Evolutionary conservation across 2,329 filamentous ascomycete genomes (phyloP), one percentile per base, ranked within the genome.

Genomic region (Trichoderma breve): DNA sequence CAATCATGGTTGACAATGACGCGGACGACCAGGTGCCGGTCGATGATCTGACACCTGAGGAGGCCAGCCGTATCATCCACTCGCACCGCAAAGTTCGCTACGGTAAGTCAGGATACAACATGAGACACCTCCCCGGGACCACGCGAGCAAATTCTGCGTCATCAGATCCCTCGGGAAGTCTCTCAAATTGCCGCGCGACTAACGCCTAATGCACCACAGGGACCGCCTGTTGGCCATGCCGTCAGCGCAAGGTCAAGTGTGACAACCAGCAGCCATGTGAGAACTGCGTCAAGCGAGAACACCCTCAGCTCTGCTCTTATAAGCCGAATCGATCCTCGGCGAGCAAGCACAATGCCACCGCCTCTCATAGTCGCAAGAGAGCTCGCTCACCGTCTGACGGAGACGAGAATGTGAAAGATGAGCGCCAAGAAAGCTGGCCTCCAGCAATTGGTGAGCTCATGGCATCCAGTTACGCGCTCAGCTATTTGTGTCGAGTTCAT

Each of bases 81-180:
- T 91, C 89, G 67, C 89, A 91, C 78, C 87, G 89, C 75, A 91
- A 91, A 80, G 89, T 91, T 71, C 86, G 89, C 77, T 91, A 91
- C 80, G 89, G 89, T 91, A 84, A 79, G 57, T 34, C 11, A 21
- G 47, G n/a, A 53, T 53, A 53, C 47, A 53, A 24, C 47, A 14
- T 12, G 5, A 47, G 39, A 60, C 15, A 57, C 15, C 21, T 36
- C 36, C 21, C 57, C 15, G 26, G 39, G 9, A 55, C 26, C 21
- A 39, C 24, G 15, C 11, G 51, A 30, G 51, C 64, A 67, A 43
- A 67, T 30, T 57, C 57, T 57, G 34, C 34, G 24, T 5, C 18
- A 6, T 62, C 28, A 12, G 3, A 57, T 47, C 71, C 32, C 71
- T 65, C 28, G 36, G 34, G 18, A 58, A 36, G 58, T 64, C 39